Conservation (phyloP, 2,329 filamentous ascomycete genomes). For the Chrysoporthe cubensis region DNA sequence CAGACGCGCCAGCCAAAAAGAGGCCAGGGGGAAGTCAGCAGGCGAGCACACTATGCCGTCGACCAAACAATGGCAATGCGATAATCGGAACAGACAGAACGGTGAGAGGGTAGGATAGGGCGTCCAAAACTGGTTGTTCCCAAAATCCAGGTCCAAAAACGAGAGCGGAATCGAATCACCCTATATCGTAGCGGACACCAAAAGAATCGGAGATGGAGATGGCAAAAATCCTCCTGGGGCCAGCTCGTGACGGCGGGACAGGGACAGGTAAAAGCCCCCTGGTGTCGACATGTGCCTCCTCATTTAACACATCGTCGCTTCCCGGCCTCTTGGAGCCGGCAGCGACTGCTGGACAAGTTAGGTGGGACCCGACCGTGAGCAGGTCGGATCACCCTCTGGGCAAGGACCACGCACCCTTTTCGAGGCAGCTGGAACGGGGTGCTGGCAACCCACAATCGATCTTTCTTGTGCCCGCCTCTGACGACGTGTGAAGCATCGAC, state of each 20-base stretch:
- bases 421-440: background rate
- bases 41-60: background rate
- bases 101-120: constrained; percentile 13
- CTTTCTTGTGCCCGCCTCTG: background rate
- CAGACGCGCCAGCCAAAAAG: constrained; percentile 6
- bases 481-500: background rate
- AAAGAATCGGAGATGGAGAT: constrained; percentile 8
- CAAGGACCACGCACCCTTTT: background rate
- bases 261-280: background rate
- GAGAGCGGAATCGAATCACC: background rate
- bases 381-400: background rate
- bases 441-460: background rate
- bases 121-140: constrained; percentile 27
- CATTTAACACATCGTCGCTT: background rate
- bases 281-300: constrained; percentile 1
- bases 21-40: background rate
- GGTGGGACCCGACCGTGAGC: background rate
- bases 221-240: background rate
- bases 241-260: background rate
- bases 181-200: background rate
- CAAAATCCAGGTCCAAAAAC: constrained; percentile 31
- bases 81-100: background rate
- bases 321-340: background rate
- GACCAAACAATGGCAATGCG: background rate
- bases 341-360: background rate